A percentile compares a stretch with the other conserved stretches of the same genome.
Conservation (phyloP, 2,329 filamentous ascomycete genomes). For the Epichloe scottii region DNA sequence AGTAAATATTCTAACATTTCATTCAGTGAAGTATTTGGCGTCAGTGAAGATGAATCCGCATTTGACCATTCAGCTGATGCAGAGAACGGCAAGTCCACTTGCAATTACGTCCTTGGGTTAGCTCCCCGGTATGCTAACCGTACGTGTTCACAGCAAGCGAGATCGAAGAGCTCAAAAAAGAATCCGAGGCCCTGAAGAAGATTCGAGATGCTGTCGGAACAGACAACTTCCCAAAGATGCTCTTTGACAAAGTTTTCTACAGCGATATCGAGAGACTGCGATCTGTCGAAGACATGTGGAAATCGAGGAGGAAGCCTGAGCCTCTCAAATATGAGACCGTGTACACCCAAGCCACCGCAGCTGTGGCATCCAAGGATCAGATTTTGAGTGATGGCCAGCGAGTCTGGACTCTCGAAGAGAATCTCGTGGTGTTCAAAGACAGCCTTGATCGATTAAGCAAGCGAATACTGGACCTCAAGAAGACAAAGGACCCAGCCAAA, state of each 20-base stretch:
- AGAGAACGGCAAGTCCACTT: slow-evolving; percentile 52
- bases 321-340: slow-evolving; percentile 57
- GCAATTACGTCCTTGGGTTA: neutral
- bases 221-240: slow-evolving; percentile 58
- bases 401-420: slow-evolving; percentile 73
- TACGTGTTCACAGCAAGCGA: slow-evolving; percentile 43
- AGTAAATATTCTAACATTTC: neutral
- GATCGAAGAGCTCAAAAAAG: slow-evolving; percentile 75
- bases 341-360: slow-evolving; percentile 35
- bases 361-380: slow-evolving; percentile 38
- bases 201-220: slow-evolving; percentile 75
- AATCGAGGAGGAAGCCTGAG: slow-evolving; percentile 60
- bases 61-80: slow-evolving; percentile 70
- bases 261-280: slow-evolving; percentile 71
- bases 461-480: slow-evolving; percentile 54
- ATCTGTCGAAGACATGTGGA: slow-evolving; percentile 96
- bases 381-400: slow-evolving; percentile 56
- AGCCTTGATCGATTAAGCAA: slow-evolving; percentile 67
- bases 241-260: slow-evolving; percentile 90
- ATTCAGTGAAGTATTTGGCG: slow-evolving; percentile 66
- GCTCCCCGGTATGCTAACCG: neutral
- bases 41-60: slow-evolving; percentile 72
- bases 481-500: slow-evolving; percentile 30
- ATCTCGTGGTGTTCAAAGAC: slow-evolving; percentile 74
- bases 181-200: slow-evolving; percentile 70